Base-by-base conservation (phyloP, 2,329 filamentous ascomycete species). In the Ascochyta clinopodiicola region DNA sequence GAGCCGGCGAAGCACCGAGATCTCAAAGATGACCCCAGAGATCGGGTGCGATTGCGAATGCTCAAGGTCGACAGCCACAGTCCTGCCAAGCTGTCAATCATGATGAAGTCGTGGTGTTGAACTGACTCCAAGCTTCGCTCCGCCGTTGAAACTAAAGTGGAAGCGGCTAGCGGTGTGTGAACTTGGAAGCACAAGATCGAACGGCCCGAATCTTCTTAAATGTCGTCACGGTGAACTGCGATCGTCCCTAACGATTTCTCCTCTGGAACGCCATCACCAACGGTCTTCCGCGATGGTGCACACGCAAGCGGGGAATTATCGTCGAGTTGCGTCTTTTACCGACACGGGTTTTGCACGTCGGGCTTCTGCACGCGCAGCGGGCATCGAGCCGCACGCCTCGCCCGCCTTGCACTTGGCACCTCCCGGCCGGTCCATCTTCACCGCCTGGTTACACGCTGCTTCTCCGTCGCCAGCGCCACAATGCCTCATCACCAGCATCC, bases 361-460 rank as follows among this genome's bases (percentile, higher is more conserved):
- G 47, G 39, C 52, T 45, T n/a, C 35, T 56, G 52, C 52, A 56
- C 31, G 52, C 52, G 51, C 31, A 37, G 42, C 46, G 52, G 27
- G 37, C 32, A 13, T 46, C 43, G 45, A 56, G 43, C 47, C 43
- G 53, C 19, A 47, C 36, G 48, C 53, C 48, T 49, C 43, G 38
- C 13, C 42, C 48, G 48, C 48, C 38, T 21, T 35, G 54, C 48
- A 40, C 52, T 51, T 51, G 52, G 52, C 46, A 27, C 32, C 27
- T 15, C 29, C 46, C 32, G 42, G 46, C 43, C 46, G 46, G 35
- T 9, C 19, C 17, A 17, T 40, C 24, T 21, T 48, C 44, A 44
- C 35, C 22, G 32, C 52, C 46, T 56, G 52, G 52, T 46, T 39
- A 17, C 40, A 15, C 22, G 31, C 25, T 50, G 35, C 36, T 51